Conservation (phyloP, 495 filamentous ascomycete species). For the Barbatosphaeria neglecta region DNA sequence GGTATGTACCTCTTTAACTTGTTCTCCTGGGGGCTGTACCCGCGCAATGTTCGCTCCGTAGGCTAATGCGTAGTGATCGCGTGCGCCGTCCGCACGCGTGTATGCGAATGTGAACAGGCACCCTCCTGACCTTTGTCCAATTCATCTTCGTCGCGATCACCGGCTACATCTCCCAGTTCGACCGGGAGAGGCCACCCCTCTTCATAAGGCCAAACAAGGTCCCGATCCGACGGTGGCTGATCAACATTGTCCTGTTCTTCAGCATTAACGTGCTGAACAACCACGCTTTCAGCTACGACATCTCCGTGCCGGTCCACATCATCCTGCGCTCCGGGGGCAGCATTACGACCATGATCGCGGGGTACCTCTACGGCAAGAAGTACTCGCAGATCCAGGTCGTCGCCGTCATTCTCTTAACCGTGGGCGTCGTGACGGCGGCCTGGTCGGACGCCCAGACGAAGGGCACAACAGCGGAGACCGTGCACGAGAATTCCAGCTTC, state of each 20-base stretch:
- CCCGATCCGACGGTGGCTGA: slow-evolving; percentile 70
- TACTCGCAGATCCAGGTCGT: slow-evolving; percentile 72
- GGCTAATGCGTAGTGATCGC: slow-evolving; percentile 5
- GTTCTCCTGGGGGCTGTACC: no score
- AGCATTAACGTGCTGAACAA: slow-evolving; percentile 92
- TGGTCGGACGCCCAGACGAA: slow-evolving; percentile 79
- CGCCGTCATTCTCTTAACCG: slow-evolving; percentile 68
- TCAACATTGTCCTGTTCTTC: slow-evolving; percentile 87
- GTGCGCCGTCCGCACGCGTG: no score
- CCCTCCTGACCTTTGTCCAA: slow-evolving; percentile 87
- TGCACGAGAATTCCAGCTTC: slow-evolving; percentile 29
- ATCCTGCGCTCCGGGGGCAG: slow-evolving; percentile 91
- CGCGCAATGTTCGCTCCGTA: not conserved
- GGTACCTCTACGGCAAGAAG: slow-evolving; percentile 69
- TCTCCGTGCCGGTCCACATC: slow-evolving; percentile 93
- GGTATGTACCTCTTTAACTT: slow-evolving; percentile 30
- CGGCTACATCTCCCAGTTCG: slow-evolving; percentile 61
- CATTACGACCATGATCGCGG: slow-evolving; percentile 83
- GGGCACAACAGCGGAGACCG: slow-evolving; percentile 12
- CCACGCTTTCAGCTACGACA: slow-evolving; percentile 92
- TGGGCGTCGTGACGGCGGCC: slow-evolving; percentile 76
- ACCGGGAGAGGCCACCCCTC: slow-evolving; percentile 44
- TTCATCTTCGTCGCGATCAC: slow-evolving; percentile 76
- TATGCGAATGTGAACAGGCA: no score
- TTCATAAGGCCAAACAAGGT: slow-evolving; percentile 70